phyloP scores from a whole-genome alignment of 2,329 filamentous ascomycete species.

The Rhynchosporium secalis region DNA sequence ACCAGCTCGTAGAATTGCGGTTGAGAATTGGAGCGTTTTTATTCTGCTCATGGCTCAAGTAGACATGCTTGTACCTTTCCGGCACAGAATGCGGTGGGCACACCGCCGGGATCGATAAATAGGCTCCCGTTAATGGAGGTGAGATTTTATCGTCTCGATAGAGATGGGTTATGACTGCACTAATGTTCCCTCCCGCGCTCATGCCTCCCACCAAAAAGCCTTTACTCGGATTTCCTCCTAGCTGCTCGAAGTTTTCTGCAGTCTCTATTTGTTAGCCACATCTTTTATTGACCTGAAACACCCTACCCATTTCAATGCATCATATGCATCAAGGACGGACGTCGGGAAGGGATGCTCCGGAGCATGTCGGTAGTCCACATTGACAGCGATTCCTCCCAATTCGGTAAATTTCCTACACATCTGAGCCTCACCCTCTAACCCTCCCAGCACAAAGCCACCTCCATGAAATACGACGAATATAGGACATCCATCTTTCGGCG shows the following conservation, averaged over 20 bases:
- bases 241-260: constrained; percentile 42
- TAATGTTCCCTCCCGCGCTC: constrained; percentile 48
- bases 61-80: constrained; percentile 44
- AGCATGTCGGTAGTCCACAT: constrained; percentile 47
- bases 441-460: constrained; percentile 41
- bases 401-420: constrained; percentile 40
- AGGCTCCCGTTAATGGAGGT: constrained; percentile 49
- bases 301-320: constrained; percentile 47
- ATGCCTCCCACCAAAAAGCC: constrained; percentile 53
- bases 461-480: constrained; percentile 42
- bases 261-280: constrained; percentile 21
- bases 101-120: constrained; percentile 45
- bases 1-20: constrained; percentile 32
- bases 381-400: constrained; percentile 45
- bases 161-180: constrained; percentile 43
- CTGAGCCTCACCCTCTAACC: constrained; percentile 39
- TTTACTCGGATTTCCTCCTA: constrained; percentile 45
- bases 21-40: constrained; percentile 41
- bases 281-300: background rate
- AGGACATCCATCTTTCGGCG: constrained; percentile 32
- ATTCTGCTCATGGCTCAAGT: constrained; percentile 47
- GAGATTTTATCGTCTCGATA: constrained; percentile 45
- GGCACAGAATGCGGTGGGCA: constrained; percentile 21
- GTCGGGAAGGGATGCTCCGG: constrained; percentile 50
- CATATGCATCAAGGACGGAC: constrained; percentile 47